A percentile compares a stretch with the other conserved stretches of the same genome.
phyloP scores from a whole-genome alignment of 768 basidiomycete genomes.

The Chalciporus piperatus region DNA sequence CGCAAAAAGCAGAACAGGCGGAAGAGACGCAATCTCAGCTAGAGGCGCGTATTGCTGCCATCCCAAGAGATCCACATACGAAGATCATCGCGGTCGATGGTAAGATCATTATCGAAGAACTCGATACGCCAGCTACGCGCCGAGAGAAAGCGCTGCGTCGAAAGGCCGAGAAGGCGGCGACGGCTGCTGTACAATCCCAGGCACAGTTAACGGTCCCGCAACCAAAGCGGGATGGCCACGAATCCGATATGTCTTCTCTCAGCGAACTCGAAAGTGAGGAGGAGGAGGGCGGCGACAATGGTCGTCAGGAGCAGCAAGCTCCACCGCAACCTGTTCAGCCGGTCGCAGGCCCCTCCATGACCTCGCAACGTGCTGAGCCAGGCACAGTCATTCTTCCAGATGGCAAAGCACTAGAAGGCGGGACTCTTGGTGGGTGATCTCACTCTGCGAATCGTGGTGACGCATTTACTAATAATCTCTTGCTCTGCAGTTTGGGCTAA shows the following conservation, averaged over 20 bases:
- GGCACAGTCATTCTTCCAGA: constrained; percentile 34
- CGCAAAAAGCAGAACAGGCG: not conserved
- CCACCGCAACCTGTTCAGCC: constrained; percentile 1
- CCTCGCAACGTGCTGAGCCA: constrained; percentile 20
- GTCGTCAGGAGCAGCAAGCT: constrained; percentile 8
- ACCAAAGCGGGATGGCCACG: constrained; percentile 21
- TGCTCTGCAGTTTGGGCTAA: constrained; percentile 76
- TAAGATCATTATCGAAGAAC: constrained; percentile 63
- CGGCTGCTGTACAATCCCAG: constrained; percentile 14
- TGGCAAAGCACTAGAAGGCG: constrained; percentile 43
- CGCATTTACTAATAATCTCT: constrained; percentile 3
- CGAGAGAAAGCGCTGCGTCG: constrained; percentile 51
- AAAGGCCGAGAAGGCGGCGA: constrained; percentile 39
- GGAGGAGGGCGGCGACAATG: constrained; percentile 11
- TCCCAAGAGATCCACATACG: constrained; percentile 28
- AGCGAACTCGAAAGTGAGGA: constrained; percentile 42
- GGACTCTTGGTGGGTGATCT: constrained; percentile 59
- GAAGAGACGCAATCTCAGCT: constrained; percentile 16
- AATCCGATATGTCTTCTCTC: constrained; percentile 45
- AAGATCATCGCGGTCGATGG: constrained; percentile 38
- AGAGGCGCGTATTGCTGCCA: constrained; percentile 27
- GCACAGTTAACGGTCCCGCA: not conserved
- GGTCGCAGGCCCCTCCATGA: constrained; percentile 6
- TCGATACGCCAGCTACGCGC: constrained; percentile 70
- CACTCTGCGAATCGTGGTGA: not conserved